phyloP scores from a whole-genome alignment of 768 basidiomycete genomes.

The Suillus cothurnatus region DNA sequence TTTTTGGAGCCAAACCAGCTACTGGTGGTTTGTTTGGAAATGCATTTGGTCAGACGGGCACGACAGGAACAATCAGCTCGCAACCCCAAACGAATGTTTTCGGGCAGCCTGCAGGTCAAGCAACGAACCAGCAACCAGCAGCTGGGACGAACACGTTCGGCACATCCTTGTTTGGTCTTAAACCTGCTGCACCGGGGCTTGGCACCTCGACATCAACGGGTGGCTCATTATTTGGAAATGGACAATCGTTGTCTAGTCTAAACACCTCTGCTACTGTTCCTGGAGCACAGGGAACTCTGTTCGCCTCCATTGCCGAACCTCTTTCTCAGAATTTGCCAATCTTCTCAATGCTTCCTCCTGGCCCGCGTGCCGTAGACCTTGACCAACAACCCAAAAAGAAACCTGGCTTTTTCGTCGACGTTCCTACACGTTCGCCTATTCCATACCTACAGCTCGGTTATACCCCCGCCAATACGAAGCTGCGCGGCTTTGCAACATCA shows the following conservation, averaged over 20 bases:
- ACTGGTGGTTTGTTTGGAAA: constrained; percentile 48
- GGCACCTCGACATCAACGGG: constrained; percentile 44
- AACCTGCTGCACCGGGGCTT: constrained; percentile 52
- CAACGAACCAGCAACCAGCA: constrained; percentile 38
- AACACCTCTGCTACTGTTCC: constrained; percentile 43
- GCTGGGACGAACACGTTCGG: constrained; percentile 38
- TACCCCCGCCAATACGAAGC: constrained; percentile 60
- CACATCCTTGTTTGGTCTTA: constrained; percentile 51
- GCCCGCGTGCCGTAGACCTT: constrained; percentile 61
- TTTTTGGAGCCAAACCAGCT: constrained; percentile 33
- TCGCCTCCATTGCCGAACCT: constrained; percentile 88
- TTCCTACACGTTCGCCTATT: constrained; percentile 70
- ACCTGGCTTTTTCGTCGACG: constrained; percentile 73
- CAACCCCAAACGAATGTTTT: constrained; percentile 45
- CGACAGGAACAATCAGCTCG: constrained; percentile 30
- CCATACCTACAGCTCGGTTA: constrained; percentile 68
- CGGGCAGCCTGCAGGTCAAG: constrained; percentile 53
- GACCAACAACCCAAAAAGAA: constrained; percentile 76
- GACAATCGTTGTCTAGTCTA: constrained; percentile 33
- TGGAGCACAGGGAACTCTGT: constrained; percentile 62
- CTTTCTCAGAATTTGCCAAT: constrained; percentile 72
- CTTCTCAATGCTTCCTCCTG: constrained; percentile 74
- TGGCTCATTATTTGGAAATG: constrained; percentile 42
- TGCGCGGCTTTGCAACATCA: constrained; percentile 65
- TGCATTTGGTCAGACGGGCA: constrained; percentile 46